Evolutionary conservation across 352 stramenopile genomes (phyloP).

Genomic region (Pythium plurisporium): DNA sequence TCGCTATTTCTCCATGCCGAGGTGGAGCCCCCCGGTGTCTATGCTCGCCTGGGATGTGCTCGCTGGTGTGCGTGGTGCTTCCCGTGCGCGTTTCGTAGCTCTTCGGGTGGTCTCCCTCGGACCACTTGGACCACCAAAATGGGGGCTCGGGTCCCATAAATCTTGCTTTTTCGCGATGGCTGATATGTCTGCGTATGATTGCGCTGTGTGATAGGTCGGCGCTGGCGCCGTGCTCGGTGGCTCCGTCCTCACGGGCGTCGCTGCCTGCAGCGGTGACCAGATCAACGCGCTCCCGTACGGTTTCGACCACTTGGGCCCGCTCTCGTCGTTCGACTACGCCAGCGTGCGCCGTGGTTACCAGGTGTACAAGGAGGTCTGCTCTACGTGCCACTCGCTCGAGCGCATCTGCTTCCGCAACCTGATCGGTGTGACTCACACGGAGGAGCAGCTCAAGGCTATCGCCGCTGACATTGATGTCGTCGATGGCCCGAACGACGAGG

Average conservation of each 20-base stretch:
- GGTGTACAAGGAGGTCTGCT: constrained; percentile 98
- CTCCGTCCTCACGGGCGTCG: constrained; percentile 76
- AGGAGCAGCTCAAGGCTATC: constrained; percentile 89
- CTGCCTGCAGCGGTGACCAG: constrained; percentile 81
- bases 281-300: constrained; percentile 86
- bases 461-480: constrained; percentile 94
- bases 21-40: neutral
- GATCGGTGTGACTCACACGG: constrained; percentile 95
- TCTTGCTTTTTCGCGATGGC: constrained; percentile 4
- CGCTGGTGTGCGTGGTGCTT: neutral
- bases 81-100: neutral
- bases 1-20: neutral
- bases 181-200: constrained; percentile 9
- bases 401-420: constrained; percentile 98
- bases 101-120: constrained; percentile 20
- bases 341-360: constrained; percentile 97
- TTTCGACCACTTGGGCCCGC: constrained; percentile 81
- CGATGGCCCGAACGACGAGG: constrained; percentile 97
- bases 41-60: neutral
- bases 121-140: constrained; percentile 66
- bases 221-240: constrained; percentile 62
- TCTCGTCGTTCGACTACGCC: constrained; percentile 89
- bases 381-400: constrained; percentile 96
- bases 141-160: constrained; percentile 7
- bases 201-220: constrained; percentile 39